Evolutionary conservation across 306 rosid genomes (phyloP), one percentile per base, ranked within the genome.

Genomic region (Rubus idaeus): DNA sequence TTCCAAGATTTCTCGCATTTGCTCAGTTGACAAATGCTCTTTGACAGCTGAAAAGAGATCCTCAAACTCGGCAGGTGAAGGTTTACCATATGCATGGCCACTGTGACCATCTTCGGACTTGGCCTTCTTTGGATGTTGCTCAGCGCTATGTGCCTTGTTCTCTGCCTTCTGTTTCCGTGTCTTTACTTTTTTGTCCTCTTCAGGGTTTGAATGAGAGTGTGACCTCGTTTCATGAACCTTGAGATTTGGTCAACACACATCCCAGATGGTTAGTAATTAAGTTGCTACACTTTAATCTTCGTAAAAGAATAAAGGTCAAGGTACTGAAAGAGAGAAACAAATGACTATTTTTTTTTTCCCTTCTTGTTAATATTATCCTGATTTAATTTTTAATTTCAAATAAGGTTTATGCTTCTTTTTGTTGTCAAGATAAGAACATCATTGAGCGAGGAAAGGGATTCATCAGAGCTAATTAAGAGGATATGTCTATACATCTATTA

Each of bases 101-200:
- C 81, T 87, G 35, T 85, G 46, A 14, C 16, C 94, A 11, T 50
- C 79, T 77, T 90, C 90, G 39, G 91, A 30, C 86, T 85, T 89
- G 5, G 85, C 64, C 78, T 87, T 92, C 85, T 94, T 90, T 0
- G 93, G 92, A 70, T 90, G 79, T 14, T 83, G 87, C 73, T 79
- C 95, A 12, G 77, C 87, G 61, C 90, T 95, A 3, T 83, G 89
- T 71, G 86, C 84, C 49, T 90, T 90, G 71, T 67, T 85, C 83
- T 92, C 96, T 23, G 93, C 96, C 77, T 92, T 92, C 74, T 89
- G 97, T 84, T 95, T 95, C 89, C 91, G 86, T 35, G 96, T 92
- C 95, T 80, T 79, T 78, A 83, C 85, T 80, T 87, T 86, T 80
- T 87, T 87, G 58, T 90, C 97, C 76, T 94, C 96, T 0, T 89